phyloP scores from a whole-genome alignment of 768 basidiomycete genomes.

The Sistotremastrum niveocremeum region DNA sequence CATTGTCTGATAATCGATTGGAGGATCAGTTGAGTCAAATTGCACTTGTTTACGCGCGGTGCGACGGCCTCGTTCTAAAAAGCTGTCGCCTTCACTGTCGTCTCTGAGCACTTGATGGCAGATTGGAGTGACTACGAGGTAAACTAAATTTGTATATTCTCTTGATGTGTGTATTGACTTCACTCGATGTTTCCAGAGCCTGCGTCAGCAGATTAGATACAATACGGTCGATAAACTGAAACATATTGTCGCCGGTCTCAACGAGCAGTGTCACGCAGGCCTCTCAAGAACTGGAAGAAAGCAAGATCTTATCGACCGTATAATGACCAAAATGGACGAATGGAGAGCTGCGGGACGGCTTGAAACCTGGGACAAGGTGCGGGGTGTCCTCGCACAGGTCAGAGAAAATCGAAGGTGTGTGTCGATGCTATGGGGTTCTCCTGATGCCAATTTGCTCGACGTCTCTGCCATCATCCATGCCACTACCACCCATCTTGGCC shows the following conservation, averaged over 20 bases:
- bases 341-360: slow-evolving; percentile 44
- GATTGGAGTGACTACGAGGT: slow-evolving; percentile 67
- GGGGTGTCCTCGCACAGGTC: slow-evolving; percentile 53
- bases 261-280: slow-evolving; percentile 59
- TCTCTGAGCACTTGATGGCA: too few relatives aligned
- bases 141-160: slow-evolving; percentile 11
- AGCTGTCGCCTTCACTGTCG: slow-evolving; percentile 33
- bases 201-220: slow-evolving; percentile 55
- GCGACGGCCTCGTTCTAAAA: slow-evolving; percentile 23
- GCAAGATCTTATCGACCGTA: slow-evolving; percentile 74
- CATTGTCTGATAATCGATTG: slow-evolving; percentile 25
- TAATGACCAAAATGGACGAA: slow-evolving; percentile 40
- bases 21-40: slow-evolving; percentile 5
- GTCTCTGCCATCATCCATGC: too few relatives aligned
- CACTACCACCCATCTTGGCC: too few relatives aligned
- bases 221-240: slow-evolving; percentile 83
- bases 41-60: background rate
- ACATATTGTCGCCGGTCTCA: slow-evolving; percentile 63
- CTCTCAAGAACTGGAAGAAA: slow-evolving; percentile 74
- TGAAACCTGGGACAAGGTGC: slow-evolving; percentile 60
- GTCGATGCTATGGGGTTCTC: background rate
- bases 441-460: too few relatives aligned
- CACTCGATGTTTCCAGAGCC: slow-evolving; percentile 29
- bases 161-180: background rate
- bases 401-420: slow-evolving; percentile 55